Conservation (phyloP, 2,329 filamentous ascomycete genomes). For the Aspergillus sergii region DNA sequence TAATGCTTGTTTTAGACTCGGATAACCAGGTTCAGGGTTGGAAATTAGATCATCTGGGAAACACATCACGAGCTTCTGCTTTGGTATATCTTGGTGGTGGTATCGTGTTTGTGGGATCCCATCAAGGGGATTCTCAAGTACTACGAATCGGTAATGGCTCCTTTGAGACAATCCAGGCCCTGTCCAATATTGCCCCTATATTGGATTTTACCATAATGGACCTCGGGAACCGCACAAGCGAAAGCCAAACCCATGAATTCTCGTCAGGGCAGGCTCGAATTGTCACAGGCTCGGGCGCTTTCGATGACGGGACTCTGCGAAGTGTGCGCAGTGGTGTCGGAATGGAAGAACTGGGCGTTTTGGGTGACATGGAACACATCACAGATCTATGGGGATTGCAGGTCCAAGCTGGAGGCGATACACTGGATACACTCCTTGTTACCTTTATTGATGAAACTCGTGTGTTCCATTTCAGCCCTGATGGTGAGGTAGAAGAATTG, state of each 20-base stretch:
- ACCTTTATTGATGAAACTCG: conserved; percentile 84
- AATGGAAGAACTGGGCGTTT: conserved; percentile 79
- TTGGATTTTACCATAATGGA: conserved; percentile 96
- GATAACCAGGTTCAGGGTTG: conserved; percentile 71
- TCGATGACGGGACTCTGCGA: conserved; percentile 82
- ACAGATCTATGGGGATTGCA: conserved; percentile 73
- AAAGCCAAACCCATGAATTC: conserved; percentile 82
- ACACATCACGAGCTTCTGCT: conserved; percentile 73
- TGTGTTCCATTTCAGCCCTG: conserved; percentile 72
- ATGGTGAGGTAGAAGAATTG: conserved; percentile 84
- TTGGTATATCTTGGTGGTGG: conserved; percentile 72
- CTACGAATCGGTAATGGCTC: conserved; percentile 64
- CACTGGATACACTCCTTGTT: conserved; percentile 70
- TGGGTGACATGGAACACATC: conserved; percentile 76
- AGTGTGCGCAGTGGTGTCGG: conserved; percentile 94
- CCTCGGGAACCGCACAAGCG: conserved; percentile 80
- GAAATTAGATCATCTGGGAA: conserved; percentile 67
- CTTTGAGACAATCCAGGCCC: conserved; percentile 70
- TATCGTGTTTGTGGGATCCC: conserved; percentile 83
- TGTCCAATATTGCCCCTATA: conserved; percentile 86
- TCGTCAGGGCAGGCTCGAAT: conserved; percentile 93
- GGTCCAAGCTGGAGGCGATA: conserved; percentile 47
- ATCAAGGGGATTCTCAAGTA: conserved; percentile 89
- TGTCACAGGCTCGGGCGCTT: conserved; percentile 89
- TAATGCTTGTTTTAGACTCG: conserved; percentile 71